These are phyloP conservation scores for Linum usitatissimum DNA, from an alignment of 345 rosid genomes.

Conservation along the genomic window DNA sequence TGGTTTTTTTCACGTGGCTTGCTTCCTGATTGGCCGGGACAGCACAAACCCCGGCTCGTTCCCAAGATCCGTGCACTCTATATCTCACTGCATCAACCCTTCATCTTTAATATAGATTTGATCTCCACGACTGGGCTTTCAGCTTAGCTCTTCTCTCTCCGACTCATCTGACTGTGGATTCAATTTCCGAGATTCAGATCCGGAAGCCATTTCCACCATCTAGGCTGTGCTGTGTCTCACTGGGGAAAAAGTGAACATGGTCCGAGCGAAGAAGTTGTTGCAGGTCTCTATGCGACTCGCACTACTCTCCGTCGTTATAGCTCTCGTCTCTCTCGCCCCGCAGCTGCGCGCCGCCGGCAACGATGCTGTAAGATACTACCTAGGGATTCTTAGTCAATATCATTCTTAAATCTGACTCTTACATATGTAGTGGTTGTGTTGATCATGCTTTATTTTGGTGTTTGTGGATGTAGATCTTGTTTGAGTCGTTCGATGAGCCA, in stretches of 20 bases:
- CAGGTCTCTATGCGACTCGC: background rate
- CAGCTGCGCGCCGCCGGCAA: background rate
- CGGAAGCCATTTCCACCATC: background rate
- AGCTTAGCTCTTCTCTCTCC: background rate
- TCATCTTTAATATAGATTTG: background rate
- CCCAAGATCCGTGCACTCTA: background rate
- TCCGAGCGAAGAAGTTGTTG: background rate
- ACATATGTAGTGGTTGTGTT: background rate
- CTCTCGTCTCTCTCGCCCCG: background rate
- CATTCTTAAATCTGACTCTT: background rate
- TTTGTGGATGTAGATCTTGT: conserved; percentile 35
- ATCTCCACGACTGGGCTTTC: background rate
- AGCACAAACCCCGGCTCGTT: background rate
- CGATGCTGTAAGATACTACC: background rate
- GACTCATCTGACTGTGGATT: background rate
- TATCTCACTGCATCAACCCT: background rate
- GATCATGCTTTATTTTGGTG: background rate
- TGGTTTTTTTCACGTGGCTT: background rate
- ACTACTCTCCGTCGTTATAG: background rate
- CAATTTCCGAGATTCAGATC: background rate
- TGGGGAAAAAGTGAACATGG: background rate
- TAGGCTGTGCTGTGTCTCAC: background rate
- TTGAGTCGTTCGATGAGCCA: conserved; percentile 62
- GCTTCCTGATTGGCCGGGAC: conserved; percentile 1
- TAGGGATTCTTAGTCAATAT: background rate